Conservation (phyloP, 768 basidiomycete species). For the Flagelloscypha sp. region DNA sequence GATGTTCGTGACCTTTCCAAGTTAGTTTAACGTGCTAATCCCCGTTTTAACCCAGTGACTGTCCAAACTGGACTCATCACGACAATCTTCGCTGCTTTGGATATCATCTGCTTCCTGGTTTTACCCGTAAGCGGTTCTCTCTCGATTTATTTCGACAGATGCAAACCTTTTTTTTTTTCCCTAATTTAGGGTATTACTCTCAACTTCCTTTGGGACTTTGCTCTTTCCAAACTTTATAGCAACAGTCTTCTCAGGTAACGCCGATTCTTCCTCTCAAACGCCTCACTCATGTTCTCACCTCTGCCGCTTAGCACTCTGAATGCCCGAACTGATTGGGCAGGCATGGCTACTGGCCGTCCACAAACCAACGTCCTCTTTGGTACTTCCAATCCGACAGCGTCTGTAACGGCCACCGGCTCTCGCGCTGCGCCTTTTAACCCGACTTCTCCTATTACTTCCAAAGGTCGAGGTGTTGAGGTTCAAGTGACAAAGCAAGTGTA, state of each 20-base stretch:
- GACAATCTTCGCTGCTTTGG: constrained; percentile 8
- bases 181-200: neutral
- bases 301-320: constrained; percentile 42
- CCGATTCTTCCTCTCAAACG: too few relatives aligned
- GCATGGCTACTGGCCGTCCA: too few relatives aligned
- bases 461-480: too few relatives aligned
- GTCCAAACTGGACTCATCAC: constrained; percentile 30
- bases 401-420: too few relatives aligned
- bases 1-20: constrained; percentile 9
- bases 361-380: too few relatives aligned
- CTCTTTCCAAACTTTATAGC: constrained; percentile 39
- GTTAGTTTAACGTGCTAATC: constrained; percentile 4
- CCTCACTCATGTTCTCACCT: too few relatives aligned
- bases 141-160: neutral
- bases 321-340: too few relatives aligned
- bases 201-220: constrained; percentile 43
- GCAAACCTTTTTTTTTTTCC: neutral
- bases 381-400: too few relatives aligned
- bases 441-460: too few relatives aligned
- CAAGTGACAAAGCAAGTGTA: too few relatives aligned
- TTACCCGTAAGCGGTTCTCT: constrained; percentile 23
- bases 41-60: constrained; percentile 23
- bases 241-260: too few relatives aligned
- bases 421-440: too few relatives aligned
- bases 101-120: constrained; percentile 13